These are phyloP conservation scores for Coccomyxa sp. DNA, from an alignment of 139 green algal genomes.

Conservation along the genomic window DNA sequence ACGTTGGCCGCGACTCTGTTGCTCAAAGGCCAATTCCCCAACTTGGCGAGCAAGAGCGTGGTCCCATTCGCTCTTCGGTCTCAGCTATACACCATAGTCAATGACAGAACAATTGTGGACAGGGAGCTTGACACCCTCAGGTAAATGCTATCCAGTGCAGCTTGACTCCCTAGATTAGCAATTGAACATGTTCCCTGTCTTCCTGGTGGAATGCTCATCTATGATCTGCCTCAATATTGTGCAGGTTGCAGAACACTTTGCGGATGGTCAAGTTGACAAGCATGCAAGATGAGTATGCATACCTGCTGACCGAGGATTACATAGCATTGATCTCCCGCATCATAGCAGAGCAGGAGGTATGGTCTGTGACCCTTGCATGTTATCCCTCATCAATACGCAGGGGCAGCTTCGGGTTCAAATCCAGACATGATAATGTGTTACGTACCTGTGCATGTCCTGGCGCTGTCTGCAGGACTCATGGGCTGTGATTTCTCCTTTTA, in stretches of 20 bases:
- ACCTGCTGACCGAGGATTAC: not conserved
- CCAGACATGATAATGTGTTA: not conserved
- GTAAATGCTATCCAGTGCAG: too few species aligned
- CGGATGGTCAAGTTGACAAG: not conserved
- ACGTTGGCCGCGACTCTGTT: not conserved
- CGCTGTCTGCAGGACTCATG: too few species aligned
- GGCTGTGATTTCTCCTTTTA: too few species aligned
- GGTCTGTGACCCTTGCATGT: not conserved
- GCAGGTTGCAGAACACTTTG: not conserved
- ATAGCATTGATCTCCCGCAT: not conserved
- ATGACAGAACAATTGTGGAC: conserved; percentile 31
- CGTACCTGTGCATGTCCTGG: too few species aligned
- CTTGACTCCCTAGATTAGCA: too few species aligned
- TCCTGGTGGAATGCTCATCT: too few species aligned
- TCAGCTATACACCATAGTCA: conserved; percentile 41
- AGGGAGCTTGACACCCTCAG: conserved; percentile 35
- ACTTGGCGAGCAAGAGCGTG: not conserved
- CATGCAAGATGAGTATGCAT: not conserved
- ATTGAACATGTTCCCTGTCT: too few species aligned
- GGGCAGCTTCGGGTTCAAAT: too few species aligned
- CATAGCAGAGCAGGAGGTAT: not conserved
- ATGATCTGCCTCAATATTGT: too few species aligned
- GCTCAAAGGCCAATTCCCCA: not conserved
- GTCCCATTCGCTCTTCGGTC: conserved; percentile 10
- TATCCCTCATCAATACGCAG: not conserved